phyloP scores from a whole-genome alignment of 768 basidiomycete genomes.

The Lactifluus hygrophoroides region DNA sequence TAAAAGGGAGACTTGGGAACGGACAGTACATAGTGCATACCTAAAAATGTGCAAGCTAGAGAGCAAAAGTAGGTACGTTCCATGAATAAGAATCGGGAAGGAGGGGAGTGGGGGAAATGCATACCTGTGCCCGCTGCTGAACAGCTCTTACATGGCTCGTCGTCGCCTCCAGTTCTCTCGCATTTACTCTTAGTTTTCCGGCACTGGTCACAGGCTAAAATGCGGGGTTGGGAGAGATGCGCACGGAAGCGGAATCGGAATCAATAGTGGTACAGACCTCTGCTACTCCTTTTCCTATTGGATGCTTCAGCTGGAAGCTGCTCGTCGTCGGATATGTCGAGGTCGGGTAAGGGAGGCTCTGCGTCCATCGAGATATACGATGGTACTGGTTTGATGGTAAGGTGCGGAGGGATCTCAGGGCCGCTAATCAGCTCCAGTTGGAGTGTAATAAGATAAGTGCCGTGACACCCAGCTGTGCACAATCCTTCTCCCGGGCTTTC shows the following conservation, averaged over 20 bases:
- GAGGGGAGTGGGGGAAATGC: constrained; percentile 21
- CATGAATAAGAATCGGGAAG: constrained; percentile 2
- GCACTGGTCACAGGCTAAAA: constrained; percentile 75
- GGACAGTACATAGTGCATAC: constrained; percentile 25
- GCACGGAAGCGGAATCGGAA: background rate
- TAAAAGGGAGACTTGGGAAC: background rate
- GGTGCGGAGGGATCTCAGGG: no score
- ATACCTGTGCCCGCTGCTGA: constrained; percentile 45
- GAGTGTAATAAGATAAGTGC: background rate
- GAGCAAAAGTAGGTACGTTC: constrained; percentile 21
- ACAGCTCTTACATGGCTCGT: constrained; percentile 55
- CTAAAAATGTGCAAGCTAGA: constrained; percentile 59
- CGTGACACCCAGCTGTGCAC: background rate
- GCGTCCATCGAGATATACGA: background rate
- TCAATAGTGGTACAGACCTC: constrained; percentile 10
- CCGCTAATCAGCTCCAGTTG: background rate
- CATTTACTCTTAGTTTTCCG: constrained; percentile 86
- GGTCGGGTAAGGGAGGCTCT: constrained; percentile 12
- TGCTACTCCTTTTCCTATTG: constrained; percentile 20
- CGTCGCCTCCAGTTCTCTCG: constrained; percentile 45
- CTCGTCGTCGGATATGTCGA: constrained; percentile 18
- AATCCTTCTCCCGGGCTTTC: background rate
- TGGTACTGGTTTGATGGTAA: background rate
- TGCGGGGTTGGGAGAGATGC: background rate
- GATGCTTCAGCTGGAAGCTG: constrained; percentile 8